Percentiles rank a stretch among this genome's conserved stretches.
Evolutionary conservation across 129 eudicot genomes (phyloP).

Genomic region (Mikania micrantha): DNA sequence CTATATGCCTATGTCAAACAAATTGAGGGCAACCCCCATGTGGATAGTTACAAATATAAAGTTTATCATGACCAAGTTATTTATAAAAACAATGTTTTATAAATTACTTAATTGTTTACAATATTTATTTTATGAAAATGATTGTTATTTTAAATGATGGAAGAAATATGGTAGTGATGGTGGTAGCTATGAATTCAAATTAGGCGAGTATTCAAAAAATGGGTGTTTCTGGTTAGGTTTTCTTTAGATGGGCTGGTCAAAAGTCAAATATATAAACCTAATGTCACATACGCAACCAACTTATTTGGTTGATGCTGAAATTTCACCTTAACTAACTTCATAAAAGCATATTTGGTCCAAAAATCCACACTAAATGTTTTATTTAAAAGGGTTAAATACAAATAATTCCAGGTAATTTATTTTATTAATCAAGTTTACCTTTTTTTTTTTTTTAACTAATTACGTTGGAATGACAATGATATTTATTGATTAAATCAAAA

Average conservation of each 20-base stretch:
- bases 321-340: not conserved
- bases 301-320: not conserved
- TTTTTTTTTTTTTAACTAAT: too few relatives aligned
- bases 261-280: slow-evolving; percentile 18
- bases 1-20: not conserved
- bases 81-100: not conserved
- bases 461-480: too few relatives aligned
- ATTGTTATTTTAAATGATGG: not conserved
- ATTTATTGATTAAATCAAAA: too few relatives aligned
- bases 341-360: not conserved
- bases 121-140: too few relatives aligned
- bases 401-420: not conserved
- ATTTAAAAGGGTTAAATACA: not conserved
- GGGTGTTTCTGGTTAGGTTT: slow-evolving; percentile 10
- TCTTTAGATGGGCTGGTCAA: slow-evolving; percentile 24
- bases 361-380: not conserved
- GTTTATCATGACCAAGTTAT: not conserved
- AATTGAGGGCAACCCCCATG: not conserved
- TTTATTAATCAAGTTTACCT: not conserved
- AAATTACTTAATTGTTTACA: not conserved
- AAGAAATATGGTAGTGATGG: not conserved
- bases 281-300: not conserved
- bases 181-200: slow-evolving; percentile 25
- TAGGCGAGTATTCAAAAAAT: slow-evolving; percentile 23
- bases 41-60: not conserved